Base-by-base conservation (phyloP, 2,329 filamentous ascomycete genomes). In the Magnaporthales sp. region DNA sequence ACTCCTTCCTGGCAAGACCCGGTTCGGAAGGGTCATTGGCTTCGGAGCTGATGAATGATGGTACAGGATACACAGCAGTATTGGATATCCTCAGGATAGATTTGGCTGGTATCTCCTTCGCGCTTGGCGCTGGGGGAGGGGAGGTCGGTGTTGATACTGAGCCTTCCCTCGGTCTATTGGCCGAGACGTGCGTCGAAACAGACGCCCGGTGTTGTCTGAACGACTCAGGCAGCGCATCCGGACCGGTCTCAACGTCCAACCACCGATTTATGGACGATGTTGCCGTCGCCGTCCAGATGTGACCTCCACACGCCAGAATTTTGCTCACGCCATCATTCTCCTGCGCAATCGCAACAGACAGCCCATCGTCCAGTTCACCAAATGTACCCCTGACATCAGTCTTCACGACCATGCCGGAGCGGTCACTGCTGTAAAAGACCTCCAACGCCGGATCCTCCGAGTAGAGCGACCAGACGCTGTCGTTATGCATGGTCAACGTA, bases 401-500 rank as follows among this genome's bases (percentile, higher is more conserved):
- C 82, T 98, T 99, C 66, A 93, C 94, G n/a, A 99, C 89, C 68
- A 97, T 79, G 2, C 95, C 95, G 1, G 92, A 93, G 65, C 94
- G 89, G 77, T 99, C 95, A 71, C 90, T 91, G 67, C 94, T 98
- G 80, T 98, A 98, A 77, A 99, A 98, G 31, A 97, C 86, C 10
- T 90, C 89, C 4, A 99, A 84, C 67, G 90, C 85, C 0, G 93
- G 93, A 72, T 96, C 88, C 66, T 94, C 89, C 0, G 95, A 97
- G 77, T 91, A 96, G 26, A 99, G 83, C 1, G 92, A 96, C 95
- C 95, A 99, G 26, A 99, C 92, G 75, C 93, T 97, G 74, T 97
- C 93, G 74, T 96, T 96, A 79, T 99, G 95, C 95, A 99, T 99
- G 66, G 93, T 97, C 72, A 99, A 85, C 0, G 95, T 99, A 78